Conservation (phyloP, 192 early-diverging fungal species). For the Cladochytrium replicatum region DNA sequence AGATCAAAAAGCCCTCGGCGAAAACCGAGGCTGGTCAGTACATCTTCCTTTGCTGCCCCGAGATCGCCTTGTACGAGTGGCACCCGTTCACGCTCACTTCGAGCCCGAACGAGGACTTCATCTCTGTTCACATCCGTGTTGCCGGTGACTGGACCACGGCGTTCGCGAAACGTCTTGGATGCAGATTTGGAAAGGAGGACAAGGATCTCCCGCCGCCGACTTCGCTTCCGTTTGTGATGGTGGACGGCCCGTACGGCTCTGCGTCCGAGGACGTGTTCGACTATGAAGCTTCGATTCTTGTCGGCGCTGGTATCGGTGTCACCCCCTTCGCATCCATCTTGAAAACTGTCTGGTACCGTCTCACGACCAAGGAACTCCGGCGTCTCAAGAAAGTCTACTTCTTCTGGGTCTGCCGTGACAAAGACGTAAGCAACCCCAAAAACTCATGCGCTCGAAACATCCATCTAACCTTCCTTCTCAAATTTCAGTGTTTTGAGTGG, state of each 20-base stretch:
- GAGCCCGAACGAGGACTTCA: constrained; percentile 65
- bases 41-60: constrained; percentile 66
- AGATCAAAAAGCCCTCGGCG: constrained; percentile 56
- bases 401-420: constrained; percentile 77
- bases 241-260: constrained; percentile 72
- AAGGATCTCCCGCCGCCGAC: constrained; percentile 28
- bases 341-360: constrained; percentile 68
- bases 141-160: constrained; percentile 65
- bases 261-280: constrained; percentile 77
- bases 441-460: constrained; percentile 5
- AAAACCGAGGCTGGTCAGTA: constrained; percentile 65
- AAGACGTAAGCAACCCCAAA: constrained; percentile 33
- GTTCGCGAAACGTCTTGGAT: constrained; percentile 60
- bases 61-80: constrained; percentile 63
- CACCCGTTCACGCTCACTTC: constrained; percentile 80
- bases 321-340: constrained; percentile 77
- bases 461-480: not conserved
- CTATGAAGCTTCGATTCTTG: constrained; percentile 64
- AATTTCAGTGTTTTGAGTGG: constrained; percentile 63
- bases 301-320: constrained; percentile 77
- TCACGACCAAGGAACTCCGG: constrained; percentile 27
- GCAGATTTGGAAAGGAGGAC: constrained; percentile 41
- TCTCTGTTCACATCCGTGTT: constrained; percentile 66
- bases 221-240: constrained; percentile 57
- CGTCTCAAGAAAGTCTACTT: constrained; percentile 77